Percentiles rank a stretch among this genome's conserved stretches.
These are phyloP conservation scores for Chlamydomonas eustigma DNA, from an alignment of 139 green algal species.

Conservation along the genomic window DNA sequence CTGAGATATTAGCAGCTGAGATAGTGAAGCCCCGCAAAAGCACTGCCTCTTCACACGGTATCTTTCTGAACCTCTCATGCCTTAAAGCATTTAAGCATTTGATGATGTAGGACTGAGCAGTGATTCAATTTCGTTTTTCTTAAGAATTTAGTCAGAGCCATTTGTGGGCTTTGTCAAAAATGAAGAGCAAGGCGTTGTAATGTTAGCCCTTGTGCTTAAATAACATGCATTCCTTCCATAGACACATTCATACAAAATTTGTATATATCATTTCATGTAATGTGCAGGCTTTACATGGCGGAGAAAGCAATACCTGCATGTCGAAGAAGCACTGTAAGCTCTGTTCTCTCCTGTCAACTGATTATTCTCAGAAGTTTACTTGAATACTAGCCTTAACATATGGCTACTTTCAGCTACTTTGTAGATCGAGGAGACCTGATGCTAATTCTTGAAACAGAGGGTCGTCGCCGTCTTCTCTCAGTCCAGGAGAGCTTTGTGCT, in stretches of 20 bases:
- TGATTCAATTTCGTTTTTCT: no score
- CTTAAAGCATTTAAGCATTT: no score
- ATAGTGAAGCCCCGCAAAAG: slow-evolving; percentile 20
- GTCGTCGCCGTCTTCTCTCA: slow-evolving; percentile 27
- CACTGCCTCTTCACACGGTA: slow-evolving; percentile 16
- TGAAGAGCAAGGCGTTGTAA: no score
- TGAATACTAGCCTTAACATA: background rate
- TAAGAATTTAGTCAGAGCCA: no score
- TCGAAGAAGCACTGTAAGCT: slow-evolving; percentile 35
- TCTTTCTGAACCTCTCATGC: no score
- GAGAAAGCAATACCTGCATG: slow-evolving; percentile 22
- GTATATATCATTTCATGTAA: background rate
- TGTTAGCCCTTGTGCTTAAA: background rate
- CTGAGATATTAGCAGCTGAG: slow-evolving; percentile 20
- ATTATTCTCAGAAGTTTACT: background rate
- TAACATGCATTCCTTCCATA: no score
- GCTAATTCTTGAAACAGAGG: slow-evolving; percentile 24
- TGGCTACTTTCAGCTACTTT: slow-evolving; percentile 20
- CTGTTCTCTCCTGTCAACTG: background rate
- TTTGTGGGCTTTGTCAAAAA: no score
- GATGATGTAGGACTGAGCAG: no score
- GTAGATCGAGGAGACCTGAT: slow-evolving; percentile 38
- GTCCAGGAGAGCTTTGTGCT: slow-evolving; percentile 38
- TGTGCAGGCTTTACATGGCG: slow-evolving; percentile 29
- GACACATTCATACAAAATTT: background rate